phyloP scores from a whole-genome alignment of 352 stramenopile species.

The Pythium apleroticum region DNA sequence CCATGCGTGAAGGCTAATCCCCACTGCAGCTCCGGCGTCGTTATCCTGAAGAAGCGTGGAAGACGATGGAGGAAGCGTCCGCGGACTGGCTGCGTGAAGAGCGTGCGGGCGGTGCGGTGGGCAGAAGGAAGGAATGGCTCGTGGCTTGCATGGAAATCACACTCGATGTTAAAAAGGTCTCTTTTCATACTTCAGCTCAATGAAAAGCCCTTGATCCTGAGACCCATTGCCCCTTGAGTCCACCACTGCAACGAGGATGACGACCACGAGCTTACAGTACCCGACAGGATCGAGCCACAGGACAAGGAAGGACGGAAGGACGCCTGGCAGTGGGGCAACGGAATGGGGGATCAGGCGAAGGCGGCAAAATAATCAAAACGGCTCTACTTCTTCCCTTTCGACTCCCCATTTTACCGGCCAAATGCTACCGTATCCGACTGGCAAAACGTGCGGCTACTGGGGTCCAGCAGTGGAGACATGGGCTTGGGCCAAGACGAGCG shows the following conservation, averaged over 20 bases:
- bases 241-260: no score
- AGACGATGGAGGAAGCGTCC: neutral
- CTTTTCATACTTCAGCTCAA: neutral
- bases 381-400: slow-evolving; percentile 9
- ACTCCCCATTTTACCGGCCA: slow-evolving; percentile 6
- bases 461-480: slow-evolving; percentile 1
- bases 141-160: slow-evolving; percentile 1
- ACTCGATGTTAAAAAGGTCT: slow-evolving; percentile 4
- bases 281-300: neutral
- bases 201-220: no score
- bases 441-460: slow-evolving; percentile 1
- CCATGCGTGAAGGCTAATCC: slow-evolving; percentile 44
- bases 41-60: neutral
- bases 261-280: no score
- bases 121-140: neutral
- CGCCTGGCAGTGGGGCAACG: neutral
- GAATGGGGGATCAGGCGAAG: slow-evolving; percentile 3
- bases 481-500: slow-evolving; percentile 6
- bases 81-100: neutral
- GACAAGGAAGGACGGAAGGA: neutral
- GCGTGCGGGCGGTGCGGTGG: neutral
- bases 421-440: neutral
- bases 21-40: neutral
- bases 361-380: slow-evolving; percentile 9
- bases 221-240: no score